Evolutionary conservation across 768 basidiomycete genomes (phyloP).

Genomic region (Suillus sp.): DNA sequence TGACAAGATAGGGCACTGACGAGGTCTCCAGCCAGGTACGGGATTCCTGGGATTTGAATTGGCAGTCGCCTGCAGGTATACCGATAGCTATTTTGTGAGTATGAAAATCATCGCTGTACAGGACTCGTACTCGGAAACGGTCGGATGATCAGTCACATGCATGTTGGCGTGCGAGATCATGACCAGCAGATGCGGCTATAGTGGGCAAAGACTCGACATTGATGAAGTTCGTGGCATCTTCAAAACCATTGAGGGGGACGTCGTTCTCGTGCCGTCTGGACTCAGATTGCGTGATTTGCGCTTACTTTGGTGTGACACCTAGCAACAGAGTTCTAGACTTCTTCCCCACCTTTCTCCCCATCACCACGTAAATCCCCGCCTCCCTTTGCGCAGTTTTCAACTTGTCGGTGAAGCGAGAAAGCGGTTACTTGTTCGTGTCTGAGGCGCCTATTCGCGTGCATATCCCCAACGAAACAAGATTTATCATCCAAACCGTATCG

Average conservation of each 20-base stretch:
- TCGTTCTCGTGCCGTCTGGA: background rate
- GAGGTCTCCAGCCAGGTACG: background rate
- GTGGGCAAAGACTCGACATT: no score
- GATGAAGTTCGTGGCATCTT: no score
- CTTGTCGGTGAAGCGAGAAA: background rate
- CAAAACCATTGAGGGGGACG: no score
- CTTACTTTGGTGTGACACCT: background rate
- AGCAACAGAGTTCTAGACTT: background rate
- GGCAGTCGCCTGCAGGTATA: background rate
- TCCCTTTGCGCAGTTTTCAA: background rate
- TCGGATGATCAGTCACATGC: background rate
- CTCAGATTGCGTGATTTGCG: background rate
- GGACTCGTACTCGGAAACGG: no score
- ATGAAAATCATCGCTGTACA: background rate
- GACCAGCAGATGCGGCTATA: no score
- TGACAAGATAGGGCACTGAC: background rate
- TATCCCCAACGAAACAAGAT: slow-evolving; percentile 13
- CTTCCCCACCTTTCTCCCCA: slow-evolving; percentile 9
- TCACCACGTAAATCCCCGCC: background rate
- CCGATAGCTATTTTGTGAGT: background rate
- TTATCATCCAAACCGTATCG: slow-evolving; percentile 8
- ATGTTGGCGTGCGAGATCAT: background rate
- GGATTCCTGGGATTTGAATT: background rate
- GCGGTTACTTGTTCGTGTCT: background rate
- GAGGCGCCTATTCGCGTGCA: slow-evolving; percentile 2